Percentiles rank a stretch among this genome's conserved stretches.
Conservation (phyloP, 108 stramenopile species). For the Fragilaria crotonensis region DNA sequence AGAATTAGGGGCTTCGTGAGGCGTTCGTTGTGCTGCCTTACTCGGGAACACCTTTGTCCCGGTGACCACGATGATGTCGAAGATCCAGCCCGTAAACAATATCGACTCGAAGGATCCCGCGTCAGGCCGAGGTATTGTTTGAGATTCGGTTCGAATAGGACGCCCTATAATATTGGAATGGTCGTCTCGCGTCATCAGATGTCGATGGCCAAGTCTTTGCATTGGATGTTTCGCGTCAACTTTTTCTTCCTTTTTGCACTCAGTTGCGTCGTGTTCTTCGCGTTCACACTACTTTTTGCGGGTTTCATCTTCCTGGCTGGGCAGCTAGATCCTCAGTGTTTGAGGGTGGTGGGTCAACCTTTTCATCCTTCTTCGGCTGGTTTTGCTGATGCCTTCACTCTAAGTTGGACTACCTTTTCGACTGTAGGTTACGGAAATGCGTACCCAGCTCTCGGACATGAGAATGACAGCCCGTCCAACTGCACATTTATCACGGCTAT, state of each 20-base stretch:
- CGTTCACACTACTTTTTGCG: constrained; percentile 26
- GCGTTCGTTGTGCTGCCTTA: too few relatives aligned
- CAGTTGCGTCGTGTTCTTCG: constrained; percentile 33
- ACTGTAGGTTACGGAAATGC: constrained; percentile 67
- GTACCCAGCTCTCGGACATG: constrained; percentile 48
- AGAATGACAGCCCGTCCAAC: constrained; percentile 26
- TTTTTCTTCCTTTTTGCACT: constrained; percentile 36
- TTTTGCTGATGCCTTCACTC: constrained; percentile 57
- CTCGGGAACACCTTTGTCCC: too few relatives aligned
- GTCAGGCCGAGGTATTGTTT: too few relatives aligned
- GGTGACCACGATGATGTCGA: too few relatives aligned
- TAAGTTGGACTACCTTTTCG: constrained; percentile 73
- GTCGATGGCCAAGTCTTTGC: constrained; percentile 39
- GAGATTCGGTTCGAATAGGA: too few relatives aligned
- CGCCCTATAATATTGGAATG: too few relatives aligned
- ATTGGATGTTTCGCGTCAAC: constrained; percentile 55
- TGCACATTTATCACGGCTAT: constrained; percentile 52
- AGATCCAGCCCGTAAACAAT: too few relatives aligned
- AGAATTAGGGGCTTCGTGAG: too few relatives aligned
- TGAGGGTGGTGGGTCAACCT: constrained; percentile 21
- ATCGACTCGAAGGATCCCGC: too few relatives aligned
- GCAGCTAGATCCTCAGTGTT: constrained; percentile 26
- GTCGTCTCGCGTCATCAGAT: too few relatives aligned
- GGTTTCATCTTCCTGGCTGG: constrained; percentile 29
- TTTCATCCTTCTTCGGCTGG: constrained; percentile 5